A percentile compares a stretch with the other conserved stretches of the same genome.
phyloP scores from a whole-genome alignment of 139 green algal species.

The Ostreobium quekettii region DNA sequence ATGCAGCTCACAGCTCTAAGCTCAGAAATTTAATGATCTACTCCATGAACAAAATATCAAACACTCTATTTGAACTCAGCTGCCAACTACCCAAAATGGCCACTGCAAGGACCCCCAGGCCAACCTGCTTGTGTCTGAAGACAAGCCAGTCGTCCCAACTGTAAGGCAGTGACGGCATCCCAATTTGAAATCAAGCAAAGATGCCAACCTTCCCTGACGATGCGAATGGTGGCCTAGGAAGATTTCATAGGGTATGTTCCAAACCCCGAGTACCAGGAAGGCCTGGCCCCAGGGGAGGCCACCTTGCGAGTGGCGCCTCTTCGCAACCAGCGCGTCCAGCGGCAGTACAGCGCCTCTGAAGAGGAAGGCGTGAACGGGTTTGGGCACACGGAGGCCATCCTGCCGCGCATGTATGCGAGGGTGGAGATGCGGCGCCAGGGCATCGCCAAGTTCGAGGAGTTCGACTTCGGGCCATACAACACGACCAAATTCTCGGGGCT shows the following conservation, averaged over 20 bases:
- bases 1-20: too few species aligned
- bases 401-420: conserved; percentile 57
- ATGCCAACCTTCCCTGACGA: too few species aligned
- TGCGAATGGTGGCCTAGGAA: conserved; percentile 26
- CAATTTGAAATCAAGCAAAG: too few species aligned
- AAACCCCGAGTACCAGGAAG: conserved; percentile 64
- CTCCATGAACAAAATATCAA: background rate
- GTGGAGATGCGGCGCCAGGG: conserved; percentile 50
- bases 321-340: conserved; percentile 45
- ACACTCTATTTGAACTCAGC: background rate
- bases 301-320: conserved; percentile 29
- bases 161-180: too few species aligned
- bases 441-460: conserved; percentile 64
- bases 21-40: too few species aligned
- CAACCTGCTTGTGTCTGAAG: background rate
- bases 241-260: conserved; percentile 76
- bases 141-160: background rate
- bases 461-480: conserved; percentile 80
- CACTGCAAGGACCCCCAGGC: background rate
- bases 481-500: conserved; percentile 78
- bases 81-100: background rate
- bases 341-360: conserved; percentile 7
- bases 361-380: conserved; percentile 29
- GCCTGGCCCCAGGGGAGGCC: conserved; percentile 30
- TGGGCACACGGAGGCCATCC: conserved; percentile 34